Conservation (phyloP, 2,329 filamentous ascomycete genomes). For the Drechslera avenae region DNA sequence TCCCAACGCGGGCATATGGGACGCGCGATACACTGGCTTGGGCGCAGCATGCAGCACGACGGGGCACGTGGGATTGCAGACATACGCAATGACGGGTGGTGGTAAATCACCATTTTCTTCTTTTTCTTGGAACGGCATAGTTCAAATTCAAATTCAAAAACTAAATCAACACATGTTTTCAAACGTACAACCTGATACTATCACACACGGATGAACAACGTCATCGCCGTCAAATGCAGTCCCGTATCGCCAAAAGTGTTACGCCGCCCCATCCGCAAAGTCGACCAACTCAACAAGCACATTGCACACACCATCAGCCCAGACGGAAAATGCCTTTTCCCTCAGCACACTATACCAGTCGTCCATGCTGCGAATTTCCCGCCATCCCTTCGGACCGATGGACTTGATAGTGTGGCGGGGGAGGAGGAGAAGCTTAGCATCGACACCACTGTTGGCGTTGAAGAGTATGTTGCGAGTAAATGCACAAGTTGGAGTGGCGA, state of each 20-base stretch:
- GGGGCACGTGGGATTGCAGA: neutral
- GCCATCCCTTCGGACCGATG: constrained; percentile 31
- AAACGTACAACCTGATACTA: too few species aligned
- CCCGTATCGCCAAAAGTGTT: too few species aligned
- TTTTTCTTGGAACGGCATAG: too few species aligned
- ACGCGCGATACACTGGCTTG: too few species aligned
- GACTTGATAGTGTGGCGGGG: constrained; percentile 29
- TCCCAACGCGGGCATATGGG: constrained; percentile 5
- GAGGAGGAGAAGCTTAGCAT: constrained; percentile 2
- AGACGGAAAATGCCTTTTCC: constrained; percentile 36
- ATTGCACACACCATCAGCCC: constrained; percentile 40
- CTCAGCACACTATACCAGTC: constrained; percentile 34
- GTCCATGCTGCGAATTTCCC: constrained; percentile 24
- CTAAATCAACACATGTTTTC: too few species aligned
- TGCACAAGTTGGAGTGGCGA: neutral
- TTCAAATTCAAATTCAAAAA: too few species aligned
- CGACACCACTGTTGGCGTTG: neutral
- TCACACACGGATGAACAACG: too few species aligned
- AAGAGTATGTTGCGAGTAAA: neutral
- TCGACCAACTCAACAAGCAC: constrained; percentile 36
- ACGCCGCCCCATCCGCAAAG: neutral
- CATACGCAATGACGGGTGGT: too few species aligned
- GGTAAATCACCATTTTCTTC: too few species aligned
- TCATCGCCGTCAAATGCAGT: too few species aligned
- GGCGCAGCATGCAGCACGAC: neutral